Conservation (phyloP, 139 green algal species). For the Picochlorum sp. region DNA sequence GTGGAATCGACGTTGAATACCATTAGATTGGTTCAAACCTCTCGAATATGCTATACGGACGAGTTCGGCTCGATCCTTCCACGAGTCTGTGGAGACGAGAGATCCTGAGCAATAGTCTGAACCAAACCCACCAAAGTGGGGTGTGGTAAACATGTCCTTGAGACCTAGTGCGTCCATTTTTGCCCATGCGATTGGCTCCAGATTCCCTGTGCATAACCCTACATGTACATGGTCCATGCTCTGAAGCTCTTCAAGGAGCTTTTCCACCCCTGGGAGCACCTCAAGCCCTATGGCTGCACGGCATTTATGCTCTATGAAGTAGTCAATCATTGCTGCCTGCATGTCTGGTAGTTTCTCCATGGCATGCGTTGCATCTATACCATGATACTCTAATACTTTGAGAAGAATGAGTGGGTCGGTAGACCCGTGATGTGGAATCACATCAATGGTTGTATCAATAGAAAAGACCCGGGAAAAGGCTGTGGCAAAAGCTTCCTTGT, state of each 20-base stretch:
- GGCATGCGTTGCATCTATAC: slow-evolving; percentile 27
- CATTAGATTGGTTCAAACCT: neutral
- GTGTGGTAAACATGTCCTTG: slow-evolving; percentile 57
- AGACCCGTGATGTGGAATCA: slow-evolving; percentile 55
- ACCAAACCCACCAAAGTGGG: slow-evolving; percentile 84
- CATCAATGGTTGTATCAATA: slow-evolving; percentile 52
- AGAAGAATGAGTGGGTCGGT: slow-evolving; percentile 52
- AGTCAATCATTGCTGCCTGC: slow-evolving; percentile 41
- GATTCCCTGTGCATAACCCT: slow-evolving; percentile 87
- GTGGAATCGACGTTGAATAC: slow-evolving; percentile 38
- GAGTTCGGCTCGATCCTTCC: slow-evolving; percentile 75
- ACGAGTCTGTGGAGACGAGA: slow-evolving; percentile 50
- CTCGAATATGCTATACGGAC: slow-evolving; percentile 57
- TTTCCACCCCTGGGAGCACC: slow-evolving; percentile 46
- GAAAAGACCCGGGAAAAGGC: slow-evolving; percentile 43
- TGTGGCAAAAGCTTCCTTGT: slow-evolving; percentile 50
- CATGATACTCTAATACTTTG: slow-evolving; percentile 40
- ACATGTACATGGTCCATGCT: slow-evolving; percentile 28
- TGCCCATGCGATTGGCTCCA: slow-evolving; percentile 79
- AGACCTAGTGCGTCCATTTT: slow-evolving; percentile 77
- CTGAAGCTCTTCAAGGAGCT: slow-evolving; percentile 30
- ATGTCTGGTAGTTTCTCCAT: slow-evolving; percentile 31
- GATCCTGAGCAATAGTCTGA: slow-evolving; percentile 45
- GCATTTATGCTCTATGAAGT: slow-evolving; percentile 24
- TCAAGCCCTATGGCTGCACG: slow-evolving; percentile 42